phyloP scores from a whole-genome alignment of 83 land plant genomes.

The Thuja plicata region DNA sequence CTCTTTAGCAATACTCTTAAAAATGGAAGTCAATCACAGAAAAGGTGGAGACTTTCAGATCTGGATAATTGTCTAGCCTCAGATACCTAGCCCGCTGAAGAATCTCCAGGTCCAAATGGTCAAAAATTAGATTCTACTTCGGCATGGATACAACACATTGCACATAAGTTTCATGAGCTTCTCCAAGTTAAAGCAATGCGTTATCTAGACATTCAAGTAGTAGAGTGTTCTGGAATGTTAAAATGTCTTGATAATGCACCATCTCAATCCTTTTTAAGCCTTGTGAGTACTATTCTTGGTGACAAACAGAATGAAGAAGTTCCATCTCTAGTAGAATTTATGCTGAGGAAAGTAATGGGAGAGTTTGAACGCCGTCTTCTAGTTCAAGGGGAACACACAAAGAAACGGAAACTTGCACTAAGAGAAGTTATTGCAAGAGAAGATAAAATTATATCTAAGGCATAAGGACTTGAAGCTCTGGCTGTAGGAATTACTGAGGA shows the following conservation, averaged over 20 bases:
- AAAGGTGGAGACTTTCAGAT: slow-evolving; percentile 26
- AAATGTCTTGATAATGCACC: slow-evolving; percentile 24
- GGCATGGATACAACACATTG: slow-evolving; percentile 40
- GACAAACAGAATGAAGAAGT: slow-evolving; percentile 46
- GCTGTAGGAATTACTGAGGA: slow-evolving; percentile 81
- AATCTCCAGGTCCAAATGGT: slow-evolving; percentile 2
- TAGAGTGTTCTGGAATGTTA: slow-evolving; percentile 6
- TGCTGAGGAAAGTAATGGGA: slow-evolving; percentile 45
- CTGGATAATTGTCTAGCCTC: slow-evolving; percentile 5
- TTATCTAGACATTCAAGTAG: slow-evolving; percentile 21
- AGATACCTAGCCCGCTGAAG: neutral
- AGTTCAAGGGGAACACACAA: slow-evolving; percentile 30
- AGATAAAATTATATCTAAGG: slow-evolving; percentile 66
- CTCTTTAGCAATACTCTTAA: slow-evolving; percentile 14
- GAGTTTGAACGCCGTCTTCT: slow-evolving; percentile 50
- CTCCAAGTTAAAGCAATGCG: slow-evolving; percentile 40
- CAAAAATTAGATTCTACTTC: slow-evolving; percentile 29
- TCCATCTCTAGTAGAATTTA: slow-evolving; percentile 42
- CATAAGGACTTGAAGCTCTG: slow-evolving; percentile 75
- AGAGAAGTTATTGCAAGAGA: slow-evolving; percentile 48
- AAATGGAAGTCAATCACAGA: slow-evolving; percentile 21
- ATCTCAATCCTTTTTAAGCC: slow-evolving; percentile 32
- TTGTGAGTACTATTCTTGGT: slow-evolving; percentile 28
- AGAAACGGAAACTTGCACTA: slow-evolving; percentile 14
- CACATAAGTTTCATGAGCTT: slow-evolving; percentile 43